Evolutionary conservation across 2,329 filamentous ascomycete species (phyloP).

Genomic region (Colletotrichum abscissum): DNA sequence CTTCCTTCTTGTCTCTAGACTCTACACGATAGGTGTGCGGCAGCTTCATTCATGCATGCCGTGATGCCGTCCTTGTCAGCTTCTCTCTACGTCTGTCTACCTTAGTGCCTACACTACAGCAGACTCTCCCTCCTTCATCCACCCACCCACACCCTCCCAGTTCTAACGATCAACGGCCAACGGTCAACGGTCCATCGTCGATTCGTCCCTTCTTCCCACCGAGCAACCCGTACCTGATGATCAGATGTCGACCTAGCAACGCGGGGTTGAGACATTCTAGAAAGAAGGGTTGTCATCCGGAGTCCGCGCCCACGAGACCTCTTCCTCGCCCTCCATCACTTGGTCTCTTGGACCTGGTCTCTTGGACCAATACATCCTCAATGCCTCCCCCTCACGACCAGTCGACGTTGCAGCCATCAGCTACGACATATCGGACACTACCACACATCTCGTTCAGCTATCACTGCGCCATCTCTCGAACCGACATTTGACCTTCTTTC

Average conservation of each 20-base stretch:
- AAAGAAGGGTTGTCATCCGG: neutral
- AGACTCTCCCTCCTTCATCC: neutral
- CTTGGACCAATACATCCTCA: neutral
- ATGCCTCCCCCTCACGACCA: neutral
- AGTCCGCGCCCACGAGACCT: neutral
- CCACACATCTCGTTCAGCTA: neutral
- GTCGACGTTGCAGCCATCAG: neutral
- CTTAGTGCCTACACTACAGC: no score
- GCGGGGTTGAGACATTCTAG: slow-evolving; percentile 15
- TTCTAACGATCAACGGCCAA: no score
- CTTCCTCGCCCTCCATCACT: neutral
- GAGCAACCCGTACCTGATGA: slow-evolving; percentile 20
- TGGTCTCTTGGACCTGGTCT: neutral
- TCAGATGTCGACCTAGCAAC: neutral
- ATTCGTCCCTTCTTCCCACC: neutral
- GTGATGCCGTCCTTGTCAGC: neutral
- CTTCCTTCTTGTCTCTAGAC: neutral
- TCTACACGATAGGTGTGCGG: neutral
- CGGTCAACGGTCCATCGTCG: neutral
- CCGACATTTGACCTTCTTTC: neutral
- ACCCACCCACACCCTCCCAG: no score
- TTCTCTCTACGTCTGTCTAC: neutral
- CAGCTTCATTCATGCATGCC: neutral
- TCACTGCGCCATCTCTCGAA: neutral
- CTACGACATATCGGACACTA: neutral